Conservation (phyloP, 2,329 filamentous ascomycete genomes). For the Aspergillus brasiliensis region DNA sequence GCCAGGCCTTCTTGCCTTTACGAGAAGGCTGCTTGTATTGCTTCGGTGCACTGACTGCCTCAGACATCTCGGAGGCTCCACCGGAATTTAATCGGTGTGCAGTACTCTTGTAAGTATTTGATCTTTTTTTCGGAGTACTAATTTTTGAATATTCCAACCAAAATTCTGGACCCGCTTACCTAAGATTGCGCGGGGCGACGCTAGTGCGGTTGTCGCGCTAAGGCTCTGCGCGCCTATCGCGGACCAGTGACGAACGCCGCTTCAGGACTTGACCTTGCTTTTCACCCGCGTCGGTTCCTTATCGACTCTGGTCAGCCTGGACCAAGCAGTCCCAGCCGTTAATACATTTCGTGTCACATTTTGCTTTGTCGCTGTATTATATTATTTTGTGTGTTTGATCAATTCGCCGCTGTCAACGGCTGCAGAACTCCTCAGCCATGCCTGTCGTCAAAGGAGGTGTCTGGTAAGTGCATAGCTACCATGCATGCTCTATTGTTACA, state of each 20-base stretch:
- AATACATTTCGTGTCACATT: background rate
- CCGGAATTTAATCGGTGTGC: conserved; percentile 14
- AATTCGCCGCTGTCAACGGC: conserved; percentile 1
- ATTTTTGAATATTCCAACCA: conserved; percentile 24
- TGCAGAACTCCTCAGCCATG: conserved; percentile 47
- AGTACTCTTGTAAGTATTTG: conserved; percentile 16
- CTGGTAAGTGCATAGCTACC: conserved; percentile 45
- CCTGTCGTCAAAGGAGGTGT: conserved; percentile 68
- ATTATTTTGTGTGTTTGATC: background rate
- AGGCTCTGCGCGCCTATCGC: conserved; percentile 28
- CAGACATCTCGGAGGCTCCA: conserved; percentile 33
- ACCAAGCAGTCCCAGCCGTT: conserved; percentile 18
- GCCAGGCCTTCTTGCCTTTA: conserved; percentile 98
- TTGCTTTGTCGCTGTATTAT: background rate
- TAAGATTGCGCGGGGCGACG: conserved; percentile 31
- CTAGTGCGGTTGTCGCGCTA: conserved; percentile 31
- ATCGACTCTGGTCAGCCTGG: conserved; percentile 16
- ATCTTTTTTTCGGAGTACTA: conserved; percentile 25
- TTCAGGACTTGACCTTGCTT: conserved; percentile 16
- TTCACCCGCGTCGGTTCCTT: conserved; percentile 26
- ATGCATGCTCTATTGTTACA: background rate
- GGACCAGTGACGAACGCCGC: conserved; percentile 17
- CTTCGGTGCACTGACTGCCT: conserved; percentile 62
- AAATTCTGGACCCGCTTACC: conserved; percentile 37
- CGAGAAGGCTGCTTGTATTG: conserved; percentile 86